phyloP scores from a whole-genome alignment of 805 yeast genomes.

The Candida nonsorbophila region DNA sequence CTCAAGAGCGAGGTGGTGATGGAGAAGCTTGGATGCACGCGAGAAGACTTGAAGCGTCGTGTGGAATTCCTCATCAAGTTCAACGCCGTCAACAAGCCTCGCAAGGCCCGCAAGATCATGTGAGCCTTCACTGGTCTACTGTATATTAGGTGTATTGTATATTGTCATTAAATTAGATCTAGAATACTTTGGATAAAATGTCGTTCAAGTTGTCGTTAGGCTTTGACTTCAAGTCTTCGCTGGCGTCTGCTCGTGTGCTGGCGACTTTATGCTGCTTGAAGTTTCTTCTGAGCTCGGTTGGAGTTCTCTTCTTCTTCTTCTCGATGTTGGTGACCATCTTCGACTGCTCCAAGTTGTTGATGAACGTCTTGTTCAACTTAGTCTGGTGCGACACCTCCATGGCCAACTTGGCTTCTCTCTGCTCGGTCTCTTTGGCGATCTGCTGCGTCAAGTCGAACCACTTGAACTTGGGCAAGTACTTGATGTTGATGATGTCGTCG shows the following conservation, averaged over 20 bases:
- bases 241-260: slow-evolving; percentile 63
- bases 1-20: slow-evolving; percentile 21
- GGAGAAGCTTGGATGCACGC: slow-evolving; percentile 20
- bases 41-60: slow-evolving; percentile 26
- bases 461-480: slow-evolving; percentile 85
- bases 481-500: slow-evolving; percentile 89
- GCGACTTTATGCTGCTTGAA: slow-evolving; percentile 69
- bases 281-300: slow-evolving; percentile 42
- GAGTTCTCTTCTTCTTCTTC: slow-evolving; percentile 35
- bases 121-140: background rate
- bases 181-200: slow-evolving; percentile 54
- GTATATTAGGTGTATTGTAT: background rate
- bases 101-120: background rate
- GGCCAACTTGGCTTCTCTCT: slow-evolving; percentile 80
- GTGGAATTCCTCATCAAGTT: slow-evolving; percentile 19
- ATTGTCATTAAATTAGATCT: slow-evolving; percentile 2
- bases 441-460: slow-evolving; percentile 95
- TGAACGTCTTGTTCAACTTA: slow-evolving; percentile 77
- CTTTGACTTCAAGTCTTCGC: slow-evolving; percentile 32
- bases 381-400: slow-evolving; percentile 87
- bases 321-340: slow-evolving; percentile 72
- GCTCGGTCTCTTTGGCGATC: slow-evolving; percentile 83
- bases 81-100: slow-evolving; percentile 2
- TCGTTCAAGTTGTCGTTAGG: slow-evolving; percentile 35
- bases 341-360: slow-evolving; percentile 79